Conservation (phyloP, 352 stramenopile genomes). For the Phytophthora aleatoria region DNA sequence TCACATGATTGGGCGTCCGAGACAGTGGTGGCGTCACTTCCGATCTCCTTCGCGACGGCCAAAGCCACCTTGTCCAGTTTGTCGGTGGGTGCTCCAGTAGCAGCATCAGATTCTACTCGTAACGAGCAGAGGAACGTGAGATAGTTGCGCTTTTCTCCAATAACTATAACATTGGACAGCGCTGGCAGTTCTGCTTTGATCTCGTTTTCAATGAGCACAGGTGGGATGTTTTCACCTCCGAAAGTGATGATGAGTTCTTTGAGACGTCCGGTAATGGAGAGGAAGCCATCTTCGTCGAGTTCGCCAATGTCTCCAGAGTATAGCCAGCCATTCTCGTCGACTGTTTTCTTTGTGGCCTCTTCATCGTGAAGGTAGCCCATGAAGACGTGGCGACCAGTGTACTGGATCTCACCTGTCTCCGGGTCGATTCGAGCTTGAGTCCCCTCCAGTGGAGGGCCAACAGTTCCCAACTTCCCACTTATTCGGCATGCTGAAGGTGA, state of each 20-base stretch:
- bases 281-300: conserved; percentile 85
- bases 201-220: conserved; percentile 85
- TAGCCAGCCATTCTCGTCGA: conserved; percentile 84
- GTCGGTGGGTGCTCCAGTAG: conserved; percentile 55
- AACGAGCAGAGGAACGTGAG: conserved; percentile 88
- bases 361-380: conserved; percentile 77
- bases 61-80: conserved; percentile 74
- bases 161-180: conserved; percentile 88
- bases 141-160: conserved; percentile 91
- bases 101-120: conserved; percentile 61
- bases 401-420: conserved; percentile 57
- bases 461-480: conserved; percentile 57
- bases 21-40: conserved; percentile 65
- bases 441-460: conserved; percentile 56
- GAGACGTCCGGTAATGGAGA: conserved; percentile 92
- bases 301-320: conserved; percentile 86
- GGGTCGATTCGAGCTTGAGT: conserved; percentile 48
- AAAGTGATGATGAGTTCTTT: conserved; percentile 95
- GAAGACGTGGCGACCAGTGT: conserved; percentile 59
- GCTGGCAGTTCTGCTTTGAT: conserved; percentile 81
- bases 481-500: conserved; percentile 44
- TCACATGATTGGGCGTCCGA: conserved; percentile 60
- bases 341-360: conserved; percentile 55
- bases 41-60: conserved; percentile 58
- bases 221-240: conserved; percentile 91